Percentiles rank a stretch among this genome's conserved stretches.
Conservation (phyloP, 1,284 basidiomycete species). For the Prillingera fragicola region DNA sequence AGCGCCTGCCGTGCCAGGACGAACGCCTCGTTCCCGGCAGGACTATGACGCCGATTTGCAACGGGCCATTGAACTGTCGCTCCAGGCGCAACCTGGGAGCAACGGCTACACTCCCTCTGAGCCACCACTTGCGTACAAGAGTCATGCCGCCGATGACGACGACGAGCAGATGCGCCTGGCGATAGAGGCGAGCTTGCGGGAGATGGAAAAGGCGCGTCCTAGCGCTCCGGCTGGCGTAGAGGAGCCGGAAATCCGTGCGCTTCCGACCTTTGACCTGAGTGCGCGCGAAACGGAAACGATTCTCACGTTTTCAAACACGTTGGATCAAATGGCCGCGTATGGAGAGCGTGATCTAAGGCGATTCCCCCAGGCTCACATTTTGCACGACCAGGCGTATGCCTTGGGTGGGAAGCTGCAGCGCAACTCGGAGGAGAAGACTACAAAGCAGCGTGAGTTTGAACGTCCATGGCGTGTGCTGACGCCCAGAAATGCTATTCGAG, state of each 20-base stretch:
- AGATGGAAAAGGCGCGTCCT: constrained; percentile 70
- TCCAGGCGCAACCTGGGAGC: constrained; percentile 62
- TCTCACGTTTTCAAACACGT: constrained; percentile 79
- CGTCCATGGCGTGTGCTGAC: background rate
- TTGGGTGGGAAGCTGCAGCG: constrained; percentile 76
- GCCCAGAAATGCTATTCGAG: constrained; percentile 70
- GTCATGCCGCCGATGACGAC: constrained; percentile 62
- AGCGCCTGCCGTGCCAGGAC: constrained; percentile 35
- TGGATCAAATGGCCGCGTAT: constrained; percentile 74
- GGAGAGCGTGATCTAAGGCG: constrained; percentile 69
- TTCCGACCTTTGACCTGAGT: constrained; percentile 71
- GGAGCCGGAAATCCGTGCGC: constrained; percentile 48
- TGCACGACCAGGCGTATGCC: constrained; percentile 77
- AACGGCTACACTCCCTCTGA: constrained; percentile 53
- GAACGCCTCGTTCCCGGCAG: constrained; percentile 29
- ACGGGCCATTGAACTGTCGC: constrained; percentile 84
- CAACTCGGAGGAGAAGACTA: constrained; percentile 75
- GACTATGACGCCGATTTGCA: constrained; percentile 84
- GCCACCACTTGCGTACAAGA: constrained; percentile 56
- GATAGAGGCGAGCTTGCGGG: constrained; percentile 88
- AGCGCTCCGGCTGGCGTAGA: constrained; percentile 66
- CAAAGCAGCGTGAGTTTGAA: constrained; percentile 69
- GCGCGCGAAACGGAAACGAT: constrained; percentile 76
- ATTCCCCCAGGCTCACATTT: constrained; percentile 72
- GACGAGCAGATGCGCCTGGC: constrained; percentile 90